Evolutionary conservation across 1,139 yeast species (phyloP).

Genomic region (Geotrichum citri-aurantii): DNA sequence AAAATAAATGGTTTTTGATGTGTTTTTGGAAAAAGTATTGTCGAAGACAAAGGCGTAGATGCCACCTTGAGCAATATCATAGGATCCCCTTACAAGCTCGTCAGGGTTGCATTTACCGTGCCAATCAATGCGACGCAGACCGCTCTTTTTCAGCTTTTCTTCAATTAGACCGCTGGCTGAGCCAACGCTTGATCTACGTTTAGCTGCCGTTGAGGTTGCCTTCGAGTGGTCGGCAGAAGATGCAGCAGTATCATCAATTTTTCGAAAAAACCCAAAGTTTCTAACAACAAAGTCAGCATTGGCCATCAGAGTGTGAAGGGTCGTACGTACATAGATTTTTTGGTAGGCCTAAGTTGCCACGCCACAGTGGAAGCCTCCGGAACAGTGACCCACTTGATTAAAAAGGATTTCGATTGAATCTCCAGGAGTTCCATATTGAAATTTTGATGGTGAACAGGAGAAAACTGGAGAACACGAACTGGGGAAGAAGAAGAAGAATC

Average conservation of each 20-base stretch:
- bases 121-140: slow-evolving; percentile 34
- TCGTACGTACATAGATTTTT: slow-evolving; percentile 53
- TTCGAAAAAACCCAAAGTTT: slow-evolving; percentile 51
- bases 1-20: slow-evolving; percentile 74
- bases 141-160: slow-evolving; percentile 33
- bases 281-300: neutral
- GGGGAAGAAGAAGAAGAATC: neutral
- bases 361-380: slow-evolving; percentile 59
- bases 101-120: slow-evolving; percentile 37
- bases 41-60: slow-evolving; percentile 86
- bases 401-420: slow-evolving; percentile 80
- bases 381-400: slow-evolving; percentile 84
- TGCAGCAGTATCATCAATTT: neutral
- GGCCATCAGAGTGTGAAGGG: neutral
- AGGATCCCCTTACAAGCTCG: slow-evolving; percentile 47
- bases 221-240: neutral
- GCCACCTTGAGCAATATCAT: slow-evolving; percentile 50
- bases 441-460: neutral
- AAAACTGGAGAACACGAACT: neutral
- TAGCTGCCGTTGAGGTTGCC: slow-evolving; percentile 1
- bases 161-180: slow-evolving; percentile 23
- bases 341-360: slow-evolving; percentile 81
- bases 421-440: slow-evolving; percentile 72
- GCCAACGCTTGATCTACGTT: neutral
- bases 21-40: slow-evolving; percentile 82